Evolutionary conservation across 768 basidiomycete genomes (phyloP), one percentile per base, ranked within the genome.

Genomic region (Suillus tomentosus): DNA sequence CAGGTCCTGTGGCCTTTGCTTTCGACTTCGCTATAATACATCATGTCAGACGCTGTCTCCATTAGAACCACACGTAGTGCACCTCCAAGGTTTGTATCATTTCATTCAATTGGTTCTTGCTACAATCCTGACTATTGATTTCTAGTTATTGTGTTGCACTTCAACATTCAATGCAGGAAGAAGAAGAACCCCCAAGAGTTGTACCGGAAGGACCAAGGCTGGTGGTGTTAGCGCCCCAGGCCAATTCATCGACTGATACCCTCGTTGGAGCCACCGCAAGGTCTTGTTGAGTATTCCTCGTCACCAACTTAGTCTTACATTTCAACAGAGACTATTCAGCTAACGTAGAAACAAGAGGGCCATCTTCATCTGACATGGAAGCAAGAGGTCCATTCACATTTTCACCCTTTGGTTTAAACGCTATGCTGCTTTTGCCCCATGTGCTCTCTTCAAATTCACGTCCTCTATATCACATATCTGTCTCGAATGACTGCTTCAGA

Each of bases 371-470:
- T n/a, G 13, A 22, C n/a, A 9, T 22, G 5, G 54, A 37, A 55
- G 54, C 36, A 37, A 55, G 13, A 56, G 39, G 50, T n/a, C 40
- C 31, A 39, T 67, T 66, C 47, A 59, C 50, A 31, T 67, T 67
- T 61, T 55, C 65, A 36, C 66, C 61, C 8, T 27, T 58, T 22
- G 39, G 60, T 10, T 42, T 27, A 13, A 67, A 67, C 19, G 62
- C 66, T 5, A 67, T 67, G 66, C n/a, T 66, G 7, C 61, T 67
- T 22, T 17, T 66, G 10, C 66, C 66, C 3, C 66, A 53, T 10
- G n/a, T n/a, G 9, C 24, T 60, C 22, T 54, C 40, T n/a, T 60
- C 60, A 11, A 61, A 63, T 24, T 36, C 61, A 34, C 27, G 55
- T 6, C 47, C 66, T 66, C 27, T 47, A 14, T 67, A 67, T n/a